Evolutionary conservation across 345 rosid genomes (phyloP).

Genomic region (Salix dunnii): DNA sequence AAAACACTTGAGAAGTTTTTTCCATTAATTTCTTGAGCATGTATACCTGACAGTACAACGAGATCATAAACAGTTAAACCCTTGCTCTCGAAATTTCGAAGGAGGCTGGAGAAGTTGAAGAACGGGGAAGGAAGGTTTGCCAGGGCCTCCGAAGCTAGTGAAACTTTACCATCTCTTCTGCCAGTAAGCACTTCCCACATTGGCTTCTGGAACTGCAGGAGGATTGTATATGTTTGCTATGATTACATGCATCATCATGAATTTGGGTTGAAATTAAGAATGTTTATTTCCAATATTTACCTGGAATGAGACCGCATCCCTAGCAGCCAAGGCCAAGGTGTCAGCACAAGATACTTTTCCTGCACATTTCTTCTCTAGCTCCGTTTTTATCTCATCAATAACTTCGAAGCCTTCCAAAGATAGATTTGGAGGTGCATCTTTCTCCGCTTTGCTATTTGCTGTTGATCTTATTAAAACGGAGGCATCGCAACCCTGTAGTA

Average conservation of each 20-base stretch:
- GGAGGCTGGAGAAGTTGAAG: conserved; percentile 36
- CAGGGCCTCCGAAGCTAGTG: conserved; percentile 29
- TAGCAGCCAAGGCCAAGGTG: conserved; percentile 41
- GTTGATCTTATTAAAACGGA: neutral
- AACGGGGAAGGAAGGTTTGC: conserved; percentile 47
- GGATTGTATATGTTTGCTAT: neutral
- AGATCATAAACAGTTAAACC: conserved; percentile 54
- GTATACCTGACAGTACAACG: conserved; percentile 53
- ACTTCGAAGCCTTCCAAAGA: conserved; percentile 31
- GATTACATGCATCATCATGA: neutral
- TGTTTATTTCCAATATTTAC: neutral
- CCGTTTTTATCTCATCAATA: conserved; percentile 46
- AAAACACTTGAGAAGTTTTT: too few species aligned
- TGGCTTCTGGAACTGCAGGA: conserved; percentile 33
- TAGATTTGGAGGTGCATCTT: neutral
- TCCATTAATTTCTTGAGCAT: neutral
- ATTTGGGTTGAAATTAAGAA: too few species aligned
- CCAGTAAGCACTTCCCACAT: conserved; percentile 62
- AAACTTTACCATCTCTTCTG: conserved; percentile 55
- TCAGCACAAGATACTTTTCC: conserved; percentile 63
- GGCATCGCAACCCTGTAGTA: neutral
- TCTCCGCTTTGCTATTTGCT: neutral
- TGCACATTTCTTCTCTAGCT: conserved; percentile 44
- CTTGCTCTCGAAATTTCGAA: conserved; percentile 20
- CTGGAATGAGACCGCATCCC: conserved; percentile 38